Evolutionary conservation across 495 filamentous ascomycete genomes (phyloP).

Genomic region (Cercophora sp.): DNA sequence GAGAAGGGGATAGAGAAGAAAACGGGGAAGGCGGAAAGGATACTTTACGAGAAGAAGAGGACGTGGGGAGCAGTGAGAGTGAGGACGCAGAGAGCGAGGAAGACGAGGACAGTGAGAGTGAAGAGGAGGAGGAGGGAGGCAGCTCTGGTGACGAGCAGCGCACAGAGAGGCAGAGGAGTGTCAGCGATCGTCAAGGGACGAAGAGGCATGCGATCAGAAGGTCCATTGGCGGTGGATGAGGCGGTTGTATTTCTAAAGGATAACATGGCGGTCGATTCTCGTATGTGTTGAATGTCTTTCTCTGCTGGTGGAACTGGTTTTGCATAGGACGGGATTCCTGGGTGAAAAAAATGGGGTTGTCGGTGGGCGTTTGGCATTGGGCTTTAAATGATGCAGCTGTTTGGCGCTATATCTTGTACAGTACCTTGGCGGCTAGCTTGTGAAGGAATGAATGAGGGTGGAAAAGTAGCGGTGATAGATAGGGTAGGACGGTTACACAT

Average conservation of each 20-base stretch:
- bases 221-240: not conserved
- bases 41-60: constrained; percentile 9
- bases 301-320: not conserved
- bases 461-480: too few relatives aligned
- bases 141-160: constrained; percentile 45
- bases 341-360: not conserved
- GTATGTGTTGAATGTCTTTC: not conserved
- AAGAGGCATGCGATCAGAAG: constrained; percentile 22
- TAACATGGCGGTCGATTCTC: not conserved
- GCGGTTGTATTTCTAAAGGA: not conserved
- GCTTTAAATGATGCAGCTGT: too few relatives aligned
- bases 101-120: constrained; percentile 17
- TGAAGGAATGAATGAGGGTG: too few relatives aligned
- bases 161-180: constrained; percentile 50
- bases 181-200: constrained; percentile 42
- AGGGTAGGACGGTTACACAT: too few relatives aligned
- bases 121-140: constrained; percentile 19
- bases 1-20: not conserved
- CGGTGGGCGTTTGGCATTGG: too few relatives aligned
- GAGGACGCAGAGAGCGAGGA: constrained; percentile 15
- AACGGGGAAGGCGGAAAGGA: constrained; percentile 21
- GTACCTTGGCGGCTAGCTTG: too few relatives aligned
- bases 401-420: too few relatives aligned
- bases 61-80: constrained; percentile 12
- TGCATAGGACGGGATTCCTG: too few relatives aligned